Conservation (phyloP, 345 rosid species). For the Salix koriyanagi region DNA sequence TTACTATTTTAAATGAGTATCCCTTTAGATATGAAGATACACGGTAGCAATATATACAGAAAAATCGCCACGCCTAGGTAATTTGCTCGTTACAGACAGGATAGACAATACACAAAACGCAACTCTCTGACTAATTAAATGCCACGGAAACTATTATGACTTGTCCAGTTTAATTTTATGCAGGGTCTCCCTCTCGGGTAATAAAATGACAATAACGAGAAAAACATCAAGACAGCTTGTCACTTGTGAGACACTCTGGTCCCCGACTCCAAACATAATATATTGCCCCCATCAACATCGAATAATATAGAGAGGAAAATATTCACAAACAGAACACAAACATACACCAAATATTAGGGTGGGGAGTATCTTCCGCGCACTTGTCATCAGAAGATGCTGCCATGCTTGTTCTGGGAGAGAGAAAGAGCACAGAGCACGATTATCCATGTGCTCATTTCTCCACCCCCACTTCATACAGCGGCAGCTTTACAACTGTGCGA, state of each 20-base stretch:
- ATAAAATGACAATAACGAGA: not conserved
- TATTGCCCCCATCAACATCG: not conserved
- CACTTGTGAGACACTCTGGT: not conserved
- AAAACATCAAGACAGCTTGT: no score
- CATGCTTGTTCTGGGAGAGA: not conserved
- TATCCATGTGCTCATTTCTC: not conserved
- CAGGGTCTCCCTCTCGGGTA: not conserved
- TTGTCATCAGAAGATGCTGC: not conserved
- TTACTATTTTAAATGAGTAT: no score
- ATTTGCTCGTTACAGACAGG: no score
- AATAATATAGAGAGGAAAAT: not conserved
- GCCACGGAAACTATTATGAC: not conserved
- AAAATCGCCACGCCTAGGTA: no score
- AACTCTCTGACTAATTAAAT: not conserved
- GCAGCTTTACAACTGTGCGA: constrained; percentile 13
- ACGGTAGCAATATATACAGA: no score
- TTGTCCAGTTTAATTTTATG: not conserved
- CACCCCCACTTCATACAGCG: not conserved
- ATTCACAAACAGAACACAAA: not conserved
- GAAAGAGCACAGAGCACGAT: not conserved
- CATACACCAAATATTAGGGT: not conserved
- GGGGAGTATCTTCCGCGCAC: not conserved
- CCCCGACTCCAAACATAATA: not conserved
- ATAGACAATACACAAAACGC: not conserved
- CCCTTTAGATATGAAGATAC: no score